Base-by-base conservation (phyloP, 176 grass and related monocot genomes). In the Otatea glauca region DNA sequence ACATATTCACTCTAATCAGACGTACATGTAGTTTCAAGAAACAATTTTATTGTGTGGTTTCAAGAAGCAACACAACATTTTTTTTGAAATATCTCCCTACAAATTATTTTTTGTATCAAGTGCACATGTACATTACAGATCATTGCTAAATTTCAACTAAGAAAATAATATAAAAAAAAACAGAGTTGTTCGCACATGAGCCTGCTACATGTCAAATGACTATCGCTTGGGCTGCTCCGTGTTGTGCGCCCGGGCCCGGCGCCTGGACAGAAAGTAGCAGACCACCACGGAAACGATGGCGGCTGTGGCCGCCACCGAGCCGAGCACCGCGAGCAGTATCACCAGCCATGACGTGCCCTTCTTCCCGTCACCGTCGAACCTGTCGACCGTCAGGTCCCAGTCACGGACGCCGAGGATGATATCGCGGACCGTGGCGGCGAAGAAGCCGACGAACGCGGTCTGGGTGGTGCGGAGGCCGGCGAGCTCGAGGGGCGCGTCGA, bases 371-470 rank as follows among this genome's bases (percentile, higher is more conserved):
- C 65, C 50, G 8, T 44, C 20, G 9, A 81, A 14, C 5, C 50
- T 60, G 8, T 82, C 85, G 20, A 76, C 50, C 62, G 62, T 29
- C 13, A 87, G 70, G 16, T 81, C 51, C 85, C 78, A 81, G 14
- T 9, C 70, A 29, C 71, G 61, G 15, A 87, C 85, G 6, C 62
- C 78, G 27, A 48, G 6, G 39, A 87, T 2, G 63, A 75, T 7
- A 23, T 82, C 78, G 3, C 42, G 38, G 25, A 87, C 42, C 0
- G 8, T 9, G 8, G 13, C 9, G 4, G 78, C 78, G 15, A 87
- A 87, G 50, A 87, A 75, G 2, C 85, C 85, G 21, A 87, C 62
- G 3, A 16, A 2, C 17, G 70, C 85, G 20, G 18, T 81, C 25
- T 81, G 48, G 8, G 50, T 37, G 70, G 38, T 68, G 70, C 20